phyloP scores from a whole-genome alignment of 108 stramenopile genomes.

The Cafeteria roenbergensis region DNA sequence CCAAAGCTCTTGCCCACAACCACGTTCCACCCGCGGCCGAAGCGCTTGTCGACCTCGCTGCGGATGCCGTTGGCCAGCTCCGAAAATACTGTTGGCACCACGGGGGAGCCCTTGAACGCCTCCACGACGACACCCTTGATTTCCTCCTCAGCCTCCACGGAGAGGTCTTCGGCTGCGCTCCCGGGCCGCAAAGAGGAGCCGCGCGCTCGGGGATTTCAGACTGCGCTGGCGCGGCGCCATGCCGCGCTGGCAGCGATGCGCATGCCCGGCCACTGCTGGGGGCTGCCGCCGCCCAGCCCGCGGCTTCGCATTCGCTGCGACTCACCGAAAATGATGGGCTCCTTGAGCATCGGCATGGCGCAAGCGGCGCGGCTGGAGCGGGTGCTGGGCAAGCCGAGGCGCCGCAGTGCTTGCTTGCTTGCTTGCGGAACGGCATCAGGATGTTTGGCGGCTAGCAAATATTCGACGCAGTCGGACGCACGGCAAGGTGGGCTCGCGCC shows the following conservation, averaged over 20 bases:
- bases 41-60: constrained; percentile 29
- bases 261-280: neutral
- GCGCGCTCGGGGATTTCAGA: too few species aligned
- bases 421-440: too few species aligned
- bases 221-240: neutral
- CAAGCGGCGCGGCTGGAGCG: too few species aligned
- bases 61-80: constrained; percentile 21
- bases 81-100: constrained; percentile 10
- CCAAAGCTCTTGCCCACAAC: constrained; percentile 43
- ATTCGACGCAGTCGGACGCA: too few species aligned
- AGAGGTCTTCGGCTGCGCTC: constrained; percentile 12
- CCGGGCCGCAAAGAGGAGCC: too few species aligned
- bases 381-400: too few species aligned
- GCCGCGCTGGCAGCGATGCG: neutral
- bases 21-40: constrained; percentile 44
- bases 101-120: neutral
- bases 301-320: neutral
- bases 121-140: neutral
- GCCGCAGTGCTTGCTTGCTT: too few species aligned
- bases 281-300: too few species aligned
- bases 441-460: too few species aligned
- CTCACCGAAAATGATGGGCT: neutral
- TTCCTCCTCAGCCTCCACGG: neutral
- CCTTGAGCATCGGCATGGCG: neutral
- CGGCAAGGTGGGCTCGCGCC: too few species aligned